A percentile compares a stretch with the other conserved stretches of the same genome.
Conservation (phyloP, 345 rosid genomes). For the Sonneratia caseolaris region DNA sequence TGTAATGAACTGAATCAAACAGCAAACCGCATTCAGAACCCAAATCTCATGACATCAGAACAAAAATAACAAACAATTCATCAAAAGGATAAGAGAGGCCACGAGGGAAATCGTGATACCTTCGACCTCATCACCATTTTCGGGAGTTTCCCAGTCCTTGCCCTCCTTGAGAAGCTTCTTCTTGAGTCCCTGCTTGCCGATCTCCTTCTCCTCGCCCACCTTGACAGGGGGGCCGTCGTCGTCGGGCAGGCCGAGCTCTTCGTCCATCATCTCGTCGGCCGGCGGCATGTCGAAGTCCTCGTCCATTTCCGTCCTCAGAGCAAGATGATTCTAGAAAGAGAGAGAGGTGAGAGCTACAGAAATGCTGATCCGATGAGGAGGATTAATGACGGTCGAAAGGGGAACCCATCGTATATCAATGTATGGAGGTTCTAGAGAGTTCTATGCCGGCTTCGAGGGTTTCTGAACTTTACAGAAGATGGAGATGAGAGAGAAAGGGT, state of each 20-base stretch:
- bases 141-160: slow-evolving; percentile 33
- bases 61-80: neutral
- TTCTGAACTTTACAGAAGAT: neutral
- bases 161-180: slow-evolving; percentile 45
- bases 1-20: slow-evolving; percentile 34
- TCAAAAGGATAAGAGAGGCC: neutral
- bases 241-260: slow-evolving; percentile 19
- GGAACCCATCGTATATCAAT: too few species aligned
- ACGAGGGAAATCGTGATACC: slow-evolving; percentile 8
- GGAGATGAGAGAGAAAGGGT: neutral
- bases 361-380: neutral
- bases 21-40: neutral
- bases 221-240: slow-evolving; percentile 14
- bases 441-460: neutral
- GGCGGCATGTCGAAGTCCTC: slow-evolving; percentile 25
- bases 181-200: slow-evolving; percentile 40
- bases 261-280: slow-evolving; percentile 17
- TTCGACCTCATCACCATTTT: slow-evolving; percentile 38
- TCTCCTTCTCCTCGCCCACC: slow-evolving; percentile 41
- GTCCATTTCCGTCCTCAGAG: slow-evolving; percentile 9
- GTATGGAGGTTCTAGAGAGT: slow-evolving; percentile 8
- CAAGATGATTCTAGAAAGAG: neutral
- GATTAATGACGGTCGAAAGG: too few species aligned
- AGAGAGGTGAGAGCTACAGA: neutral
- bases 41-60: neutral